Evolutionary conservation across 768 basidiomycete species (phyloP), one percentile per base, ranked within the genome.

Genomic region (Fomitopsis pulvina): DNA sequence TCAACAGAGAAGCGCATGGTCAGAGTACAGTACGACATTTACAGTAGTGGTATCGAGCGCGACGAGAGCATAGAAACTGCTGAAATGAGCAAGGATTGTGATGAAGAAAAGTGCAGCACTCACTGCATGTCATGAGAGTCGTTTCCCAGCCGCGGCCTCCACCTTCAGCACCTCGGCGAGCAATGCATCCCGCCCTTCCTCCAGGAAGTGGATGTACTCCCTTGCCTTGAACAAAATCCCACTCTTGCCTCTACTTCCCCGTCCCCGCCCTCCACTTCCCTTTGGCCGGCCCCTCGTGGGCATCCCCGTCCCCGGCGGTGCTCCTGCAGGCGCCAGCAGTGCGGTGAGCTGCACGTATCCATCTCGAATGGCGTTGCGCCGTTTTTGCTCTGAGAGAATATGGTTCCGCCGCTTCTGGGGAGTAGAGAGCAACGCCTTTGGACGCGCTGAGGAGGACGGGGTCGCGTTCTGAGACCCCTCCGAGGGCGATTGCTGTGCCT

Each of bases 331-430:
- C 0, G 88, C 81, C 47, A 94, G 81, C 21, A 95, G 71, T 0
- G 83, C 69, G 27, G 91, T 92, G 37, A 95, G 70, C 62, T 92
- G 88, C 1, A 88, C 82, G 66, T 93, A 95, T 34, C 91, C 91
- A 54, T 89, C 85, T 37, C 89, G 83, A 57, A 95, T 95, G 45
- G 88, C 87, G 60, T 94, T 94, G 9, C 92, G 81, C 7, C 92
- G 87, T 60, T 90, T 90, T 68, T 95, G 92, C 64, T 95, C 92
- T 6, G 89, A 92, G 79, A 91, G 83, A 73, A 95, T 93, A 71
- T 95, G 91, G 63, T 93, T 92, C 14, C 90, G 78, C 11, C 91
- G 79, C 61, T 92, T 92, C 67, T 94, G 89, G 0, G 89, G 89
- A 3, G 81, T 83, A 5, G 89, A 86, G 22, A 93, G 74, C 18